Base-by-base conservation (phyloP, 176 grass and related monocot genomes). In the Ananas comosus region DNA sequence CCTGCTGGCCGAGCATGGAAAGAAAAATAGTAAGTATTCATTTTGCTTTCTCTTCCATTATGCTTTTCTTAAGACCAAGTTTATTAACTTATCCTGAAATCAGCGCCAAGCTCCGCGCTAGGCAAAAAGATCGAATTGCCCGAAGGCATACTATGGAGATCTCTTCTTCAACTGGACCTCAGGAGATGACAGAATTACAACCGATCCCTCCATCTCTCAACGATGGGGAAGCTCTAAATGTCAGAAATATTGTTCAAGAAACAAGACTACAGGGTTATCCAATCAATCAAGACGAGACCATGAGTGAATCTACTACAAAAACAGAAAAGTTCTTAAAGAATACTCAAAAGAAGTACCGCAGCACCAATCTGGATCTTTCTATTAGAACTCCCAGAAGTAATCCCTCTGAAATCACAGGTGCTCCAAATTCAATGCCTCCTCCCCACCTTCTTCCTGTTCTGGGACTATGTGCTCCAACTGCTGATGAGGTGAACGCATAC, bases 381-480 rank as follows among this genome's bases (percentile, higher is more conserved):
- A 71, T 72, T 23, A 83, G 75, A 51, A 67, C 73, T 68, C 63
- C 80, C 12, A 53, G 49, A 61, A 83, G 83, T 48, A 54, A 74
- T 68, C 65, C 53, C 75, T 57, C 82, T 50, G 75, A 77, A 61
- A 69, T 69, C 12, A 53, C 67, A 19, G 74, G 78, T 79, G 68
- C 82, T 63, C 64, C 74, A 29, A 91, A 87, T 83, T 68, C 87
- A 66, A 74, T 70, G 74, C 78, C 78, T 58, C 71, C 88, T 75
- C 50, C 70, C 83, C 70, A 88, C 79, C 82, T 92, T 75, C 65
- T 88, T 75, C 95, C 95, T 61, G 90, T 93, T 72, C 80, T 99
- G 77, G 95, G 95, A 53, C 82, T 99, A 75, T 87, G 78, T 80
- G 95, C 95, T 79, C 95, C 95, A 70, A 94, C 93, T 82, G 90